Conservation (phyloP, 192 early-diverging fungal genomes). For the Chytriomyces sp. region DNA sequence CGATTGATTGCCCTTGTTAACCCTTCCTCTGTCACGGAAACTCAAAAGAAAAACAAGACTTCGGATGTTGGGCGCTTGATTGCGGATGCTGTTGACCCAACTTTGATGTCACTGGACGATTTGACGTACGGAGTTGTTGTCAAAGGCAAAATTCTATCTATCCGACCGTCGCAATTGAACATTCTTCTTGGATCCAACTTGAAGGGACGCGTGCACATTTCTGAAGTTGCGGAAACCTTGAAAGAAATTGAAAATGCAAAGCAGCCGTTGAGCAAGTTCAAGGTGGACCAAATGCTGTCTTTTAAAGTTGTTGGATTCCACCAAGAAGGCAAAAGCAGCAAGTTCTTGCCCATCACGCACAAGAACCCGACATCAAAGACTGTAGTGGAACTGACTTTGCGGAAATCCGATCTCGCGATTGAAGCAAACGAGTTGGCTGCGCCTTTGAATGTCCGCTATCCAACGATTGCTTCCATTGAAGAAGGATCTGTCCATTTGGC, state of each 20-base stretch:
- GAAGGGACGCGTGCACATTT: constrained; percentile 75
- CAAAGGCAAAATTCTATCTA: constrained; percentile 40
- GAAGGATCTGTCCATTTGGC: constrained; percentile 45
- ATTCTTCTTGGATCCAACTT: constrained; percentile 71
- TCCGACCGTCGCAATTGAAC: constrained; percentile 55
- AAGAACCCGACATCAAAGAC: constrained; percentile 49
- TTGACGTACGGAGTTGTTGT: constrained; percentile 35
- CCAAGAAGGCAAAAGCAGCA: constrained; percentile 62
- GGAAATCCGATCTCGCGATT: constrained; percentile 50
- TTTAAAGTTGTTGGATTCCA: constrained; percentile 74
- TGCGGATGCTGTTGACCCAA: constrained; percentile 36
- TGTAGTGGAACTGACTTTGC: constrained; percentile 65
- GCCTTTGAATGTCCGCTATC: constrained; percentile 9
- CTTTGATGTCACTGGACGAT: constrained; percentile 38
- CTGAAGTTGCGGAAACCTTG: constrained; percentile 65
- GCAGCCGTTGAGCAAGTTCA: constrained; percentile 45
- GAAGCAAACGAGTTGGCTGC: constrained; percentile 31
- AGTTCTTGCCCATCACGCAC: constrained; percentile 71
- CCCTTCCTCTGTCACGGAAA: background rate
- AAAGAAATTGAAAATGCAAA: constrained; percentile 43
- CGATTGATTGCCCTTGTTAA: constrained; percentile 25
- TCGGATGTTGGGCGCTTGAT: constrained; percentile 22
- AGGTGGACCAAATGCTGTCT: constrained; percentile 51
- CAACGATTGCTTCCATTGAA: constrained; percentile 35
- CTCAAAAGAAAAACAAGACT: background rate